Evolutionary conservation across 257 asterid species (phyloP).

Genomic region (Solanum ossicruentum): DNA sequence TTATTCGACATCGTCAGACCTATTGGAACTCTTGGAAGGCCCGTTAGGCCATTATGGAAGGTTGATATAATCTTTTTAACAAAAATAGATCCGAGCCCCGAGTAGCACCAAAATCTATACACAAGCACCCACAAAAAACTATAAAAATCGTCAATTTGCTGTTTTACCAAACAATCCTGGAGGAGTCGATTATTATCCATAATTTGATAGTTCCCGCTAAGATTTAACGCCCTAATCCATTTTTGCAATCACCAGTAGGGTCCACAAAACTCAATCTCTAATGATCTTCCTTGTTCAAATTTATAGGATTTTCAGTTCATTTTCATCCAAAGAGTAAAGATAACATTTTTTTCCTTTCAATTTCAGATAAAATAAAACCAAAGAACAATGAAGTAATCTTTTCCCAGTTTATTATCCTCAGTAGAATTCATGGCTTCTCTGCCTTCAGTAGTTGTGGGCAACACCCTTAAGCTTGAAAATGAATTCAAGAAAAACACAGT

Average conservation of each 20-base stretch:
- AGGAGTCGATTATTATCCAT: not conserved
- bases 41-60: no score
- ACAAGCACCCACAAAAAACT: no score
- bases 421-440: slow-evolving; percentile 63
- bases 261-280: not conserved
- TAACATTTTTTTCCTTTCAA: slow-evolving; percentile 1
- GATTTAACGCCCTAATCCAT: not conserved
- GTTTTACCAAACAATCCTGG: no score
- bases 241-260: not conserved
- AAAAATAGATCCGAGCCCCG: no score
- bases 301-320: slow-evolving; percentile 5
- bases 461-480: slow-evolving; percentile 53
- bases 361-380: not conserved
- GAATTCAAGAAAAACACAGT: slow-evolving; percentile 38
- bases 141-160: no score
- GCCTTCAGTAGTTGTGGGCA: slow-evolving; percentile 46
- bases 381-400: not conserved
- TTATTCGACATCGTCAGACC: no score
- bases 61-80: no score
- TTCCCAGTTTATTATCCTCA: not conserved
- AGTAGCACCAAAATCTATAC: no score
- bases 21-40: no score
- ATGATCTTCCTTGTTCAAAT: not conserved
- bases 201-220: not conserved
- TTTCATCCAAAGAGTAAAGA: slow-evolving; percentile 41